Evolutionary conservation across 345 rosid genomes (phyloP).

Genomic region (Eucalyptus erythrocorys): DNA sequence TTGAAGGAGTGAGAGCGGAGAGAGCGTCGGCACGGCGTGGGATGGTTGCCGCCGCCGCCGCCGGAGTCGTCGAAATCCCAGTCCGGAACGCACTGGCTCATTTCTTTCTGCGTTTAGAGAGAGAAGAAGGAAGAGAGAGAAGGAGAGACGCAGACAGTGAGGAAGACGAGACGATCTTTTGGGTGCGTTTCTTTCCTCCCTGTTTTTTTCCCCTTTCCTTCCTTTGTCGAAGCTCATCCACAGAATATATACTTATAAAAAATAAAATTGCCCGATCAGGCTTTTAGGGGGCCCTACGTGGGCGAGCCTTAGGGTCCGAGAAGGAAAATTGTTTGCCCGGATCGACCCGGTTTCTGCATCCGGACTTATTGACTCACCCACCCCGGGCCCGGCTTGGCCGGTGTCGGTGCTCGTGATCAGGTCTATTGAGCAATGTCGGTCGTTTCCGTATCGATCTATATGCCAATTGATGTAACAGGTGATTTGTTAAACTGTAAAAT

Average conservation of each 20-base stretch:
- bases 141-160: neutral
- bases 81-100: conserved; percentile 90
- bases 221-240: neutral
- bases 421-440: neutral
- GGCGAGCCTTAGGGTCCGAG: neutral
- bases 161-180: neutral
- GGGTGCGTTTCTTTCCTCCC: neutral
- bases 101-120: neutral
- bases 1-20: conserved; percentile 26
- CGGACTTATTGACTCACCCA: neutral
- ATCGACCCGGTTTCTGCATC: neutral
- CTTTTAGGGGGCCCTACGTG: neutral
- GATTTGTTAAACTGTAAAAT: neutral
- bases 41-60: conserved; percentile 10
- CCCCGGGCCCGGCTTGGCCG: neutral
- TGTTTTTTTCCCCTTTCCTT: neutral
- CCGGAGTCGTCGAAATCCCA: conserved; percentile 50
- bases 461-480: neutral
- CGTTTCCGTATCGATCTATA: neutral
- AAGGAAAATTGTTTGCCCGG: neutral
- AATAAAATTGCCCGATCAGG: neutral
- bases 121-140: neutral
- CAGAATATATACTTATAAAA: neutral
- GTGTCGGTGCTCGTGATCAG: neutral
- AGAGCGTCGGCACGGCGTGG: neutral